Evolutionary conservation across 768 basidiomycete species (phyloP), one percentile per base, ranked within the genome.

Genomic region (Suillus paluster): DNA sequence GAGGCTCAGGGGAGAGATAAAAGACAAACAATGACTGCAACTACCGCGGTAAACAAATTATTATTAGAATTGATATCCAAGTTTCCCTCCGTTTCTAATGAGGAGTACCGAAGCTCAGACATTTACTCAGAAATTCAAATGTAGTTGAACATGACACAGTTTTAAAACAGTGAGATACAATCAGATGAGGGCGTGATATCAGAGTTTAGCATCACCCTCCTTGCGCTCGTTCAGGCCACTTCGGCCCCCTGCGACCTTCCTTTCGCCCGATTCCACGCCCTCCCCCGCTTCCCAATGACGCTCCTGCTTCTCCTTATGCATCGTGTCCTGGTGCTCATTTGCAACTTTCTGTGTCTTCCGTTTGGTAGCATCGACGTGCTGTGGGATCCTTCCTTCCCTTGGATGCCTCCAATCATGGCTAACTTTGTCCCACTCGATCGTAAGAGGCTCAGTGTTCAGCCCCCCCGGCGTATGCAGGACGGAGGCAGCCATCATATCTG

Each of bases 141-240:
- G 46, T 17, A 17, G 17, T 14, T 25, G 9, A 15, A 15, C 15
- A 48, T 14, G 46, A 25, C 46, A 17, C 15, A 25, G 46, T 27
- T 48, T 2, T 17, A 12, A 50, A 27, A 30, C 2, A 3, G 25
- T 6, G 19, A 30, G 10, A 19, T n/a, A n/a, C 30, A 30, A n/a
- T 30, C 27, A 50, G 11, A 19, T 1, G 27, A 49, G 48, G 17
- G 17, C 10, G 11, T 30, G 25, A 27, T 17, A 38, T 74, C 61
- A 74, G 10, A 74, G 53, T 49, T 74, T 74, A 8, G 72, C 64
- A 19, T 63, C 59, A 48, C 61, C 57, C 19, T 56, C 57, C n/a
- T 58, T 58, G 50, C 50, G 49, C 49, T 10, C 11, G 21, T 33
- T 33, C 12, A 33, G 48, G 48, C 30, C 48, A 25, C 19, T 56